Evolutionary conservation across 345 rosid species (phyloP), one percentile per base, ranked within the genome.

Genomic region (Reutealis trisperma): DNA sequence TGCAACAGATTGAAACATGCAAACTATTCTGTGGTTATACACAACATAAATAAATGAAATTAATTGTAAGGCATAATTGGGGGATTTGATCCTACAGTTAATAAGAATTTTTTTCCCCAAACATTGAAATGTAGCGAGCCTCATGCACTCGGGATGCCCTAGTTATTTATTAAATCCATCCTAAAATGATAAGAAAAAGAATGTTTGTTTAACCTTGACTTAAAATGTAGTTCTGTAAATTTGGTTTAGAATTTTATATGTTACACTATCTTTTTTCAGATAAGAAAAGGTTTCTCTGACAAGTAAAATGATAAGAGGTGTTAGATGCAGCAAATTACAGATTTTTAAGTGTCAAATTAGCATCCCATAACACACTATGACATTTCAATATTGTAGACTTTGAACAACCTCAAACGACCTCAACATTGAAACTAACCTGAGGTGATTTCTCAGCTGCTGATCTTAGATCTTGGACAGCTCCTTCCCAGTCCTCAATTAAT

Each of bases 401-500:
- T 25, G 42, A 34, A 1, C 44, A 55, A 63, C 10, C 37, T 71
- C 58, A 78, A 41, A 68, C 25, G 62, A 63, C 25, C 45, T 75
- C 4, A 63, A 45, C 22, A 59, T 51, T 30, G 27, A 32, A 22
- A 82, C 90, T 58, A 84, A 96, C 98, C 97, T 94, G 97, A 67
- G 98, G 94, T 30, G 94, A 92, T 71, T 74, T 78, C 81, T 94
- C 90, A 80, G 98, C 97, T 13, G 97, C 99, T 41, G 90, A 78
- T 78, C 92, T 92, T 55, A 94, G 79, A 85, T 96, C 99, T 58
- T 87, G 91, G 68, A 96, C 93, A 45, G 99, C 99, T 80, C 99
- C 99, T 89, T 94, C 98, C 95, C 95, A 96, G 75, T 96, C 98
- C 87, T 96, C 99, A 4, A 83, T 83, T 82, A 96, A 83, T 71